Evolutionary conservation across 2,329 filamentous ascomycete species (phyloP).

Genomic region (Colletotrichum limetticola): DNA sequence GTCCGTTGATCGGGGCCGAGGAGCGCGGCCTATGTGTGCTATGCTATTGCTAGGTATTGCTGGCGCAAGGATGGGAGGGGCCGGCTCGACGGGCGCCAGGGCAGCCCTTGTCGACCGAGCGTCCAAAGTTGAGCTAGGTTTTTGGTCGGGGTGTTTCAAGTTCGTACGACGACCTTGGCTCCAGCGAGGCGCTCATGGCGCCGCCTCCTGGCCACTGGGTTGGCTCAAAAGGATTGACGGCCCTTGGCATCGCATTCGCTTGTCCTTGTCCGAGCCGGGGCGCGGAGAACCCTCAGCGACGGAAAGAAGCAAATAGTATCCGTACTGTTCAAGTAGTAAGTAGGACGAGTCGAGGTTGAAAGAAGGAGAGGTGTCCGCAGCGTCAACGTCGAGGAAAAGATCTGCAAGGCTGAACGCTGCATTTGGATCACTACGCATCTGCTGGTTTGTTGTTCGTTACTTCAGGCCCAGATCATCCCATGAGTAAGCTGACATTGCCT

Average conservation of each 20-base stretch:
- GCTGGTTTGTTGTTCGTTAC: conserved; percentile 1
- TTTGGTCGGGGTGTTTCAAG: conserved; percentile 26
- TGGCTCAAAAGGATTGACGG: background rate
- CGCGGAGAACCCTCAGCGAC: background rate
- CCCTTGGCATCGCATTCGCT: background rate
- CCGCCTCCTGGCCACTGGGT: conserved; percentile 1
- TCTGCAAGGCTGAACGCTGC: conserved; percentile 1
- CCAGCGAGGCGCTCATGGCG: conserved; percentile 22
- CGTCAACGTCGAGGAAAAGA: background rate
- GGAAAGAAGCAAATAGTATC: background rate
- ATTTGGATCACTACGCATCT: background rate
- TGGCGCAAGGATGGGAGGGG: background rate
- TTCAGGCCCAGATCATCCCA: conserved; percentile 25
- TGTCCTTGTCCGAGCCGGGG: background rate
- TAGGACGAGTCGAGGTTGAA: background rate
- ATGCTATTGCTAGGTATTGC: background rate
- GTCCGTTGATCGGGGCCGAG: background rate
- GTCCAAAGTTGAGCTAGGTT: conserved; percentile 21
- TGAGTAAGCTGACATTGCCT: conserved; percentile 10
- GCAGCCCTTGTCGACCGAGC: conserved; percentile 28
- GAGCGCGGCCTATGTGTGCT: background rate
- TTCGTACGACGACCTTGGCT: conserved; percentile 30
- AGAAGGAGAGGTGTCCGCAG: conserved; percentile 10
- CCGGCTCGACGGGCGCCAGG: background rate
- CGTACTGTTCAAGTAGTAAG: too few relatives aligned